phyloP scores from a whole-genome alignment of 2,329 filamentous ascomycete species.

The Thielaviopsis punctulata region DNA sequence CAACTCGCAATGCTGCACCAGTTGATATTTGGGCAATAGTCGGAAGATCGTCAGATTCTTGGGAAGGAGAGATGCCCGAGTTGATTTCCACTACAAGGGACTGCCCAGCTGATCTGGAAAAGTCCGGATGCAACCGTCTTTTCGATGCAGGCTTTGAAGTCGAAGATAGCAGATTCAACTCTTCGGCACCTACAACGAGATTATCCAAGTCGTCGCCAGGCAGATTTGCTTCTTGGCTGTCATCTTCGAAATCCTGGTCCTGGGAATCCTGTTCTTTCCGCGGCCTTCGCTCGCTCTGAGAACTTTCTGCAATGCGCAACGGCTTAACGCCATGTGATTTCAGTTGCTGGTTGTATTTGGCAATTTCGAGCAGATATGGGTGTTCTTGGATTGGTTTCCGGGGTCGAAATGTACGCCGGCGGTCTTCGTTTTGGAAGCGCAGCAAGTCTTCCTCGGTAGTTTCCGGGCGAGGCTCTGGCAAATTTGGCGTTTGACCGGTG shows the following conservation, averaged over 20 bases:
- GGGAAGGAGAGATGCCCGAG: neutral
- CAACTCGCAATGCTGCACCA: neutral
- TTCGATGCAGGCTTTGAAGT: constrained; percentile 1
- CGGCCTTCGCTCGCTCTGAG: constrained; percentile 16
- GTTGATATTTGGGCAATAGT: constrained; percentile 3
- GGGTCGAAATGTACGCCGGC: constrained; percentile 32
- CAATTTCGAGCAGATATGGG: constrained; percentile 39
- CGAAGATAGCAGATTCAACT: constrained; percentile 8
- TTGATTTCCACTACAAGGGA: neutral
- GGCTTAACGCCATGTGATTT: constrained; percentile 38
- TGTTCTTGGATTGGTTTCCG: constrained; percentile 45
- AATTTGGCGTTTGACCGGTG: neutral
- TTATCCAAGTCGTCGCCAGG: constrained; percentile 21
- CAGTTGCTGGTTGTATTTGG: constrained; percentile 33
- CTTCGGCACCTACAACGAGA: constrained; percentile 10
- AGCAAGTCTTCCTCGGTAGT: neutral
- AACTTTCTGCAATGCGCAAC: constrained; percentile 25
- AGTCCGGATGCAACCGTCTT: neutral
- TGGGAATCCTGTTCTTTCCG: constrained; percentile 27
- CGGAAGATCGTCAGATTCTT: constrained; percentile 10
- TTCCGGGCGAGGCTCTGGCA: neutral
- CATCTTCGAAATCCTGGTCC: constrained; percentile 33
- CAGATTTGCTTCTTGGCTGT: constrained; percentile 25
- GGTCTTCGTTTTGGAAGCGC: constrained; percentile 1
- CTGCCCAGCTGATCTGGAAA: neutral